These are phyloP conservation scores for Triticum monococcum DNA, from an alignment of 176 grass and related monocot genomes.

Conservation along the genomic window DNA sequence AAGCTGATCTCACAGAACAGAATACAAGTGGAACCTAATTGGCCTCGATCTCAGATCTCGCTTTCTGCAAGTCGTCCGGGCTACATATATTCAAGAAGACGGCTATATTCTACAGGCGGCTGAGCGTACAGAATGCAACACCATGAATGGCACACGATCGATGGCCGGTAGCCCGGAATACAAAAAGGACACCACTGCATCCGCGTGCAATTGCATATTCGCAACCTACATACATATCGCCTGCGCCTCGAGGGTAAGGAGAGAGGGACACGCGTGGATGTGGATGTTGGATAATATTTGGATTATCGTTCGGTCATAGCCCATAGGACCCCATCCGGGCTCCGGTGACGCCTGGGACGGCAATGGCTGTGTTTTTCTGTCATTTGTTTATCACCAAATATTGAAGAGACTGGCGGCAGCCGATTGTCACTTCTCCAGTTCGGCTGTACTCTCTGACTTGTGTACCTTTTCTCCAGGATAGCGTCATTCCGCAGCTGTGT, in stretches of 20 bases:
- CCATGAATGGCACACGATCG: background rate
- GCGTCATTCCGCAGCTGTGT: background rate
- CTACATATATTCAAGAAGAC: background rate
- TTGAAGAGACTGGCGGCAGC: background rate
- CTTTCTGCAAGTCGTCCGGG: conserved; percentile 16
- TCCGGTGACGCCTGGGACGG: conserved; percentile 31
- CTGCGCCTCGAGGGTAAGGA: background rate
- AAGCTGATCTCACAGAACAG: background rate
- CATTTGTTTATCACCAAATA: background rate
- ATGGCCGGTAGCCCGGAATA: background rate
- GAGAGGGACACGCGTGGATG: background rate
- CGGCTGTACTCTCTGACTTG: background rate
- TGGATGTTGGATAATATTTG: conserved; percentile 1
- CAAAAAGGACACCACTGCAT: background rate
- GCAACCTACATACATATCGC: background rate
- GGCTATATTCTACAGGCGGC: conserved; percentile 22
- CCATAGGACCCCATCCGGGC: background rate
- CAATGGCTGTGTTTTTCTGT: background rate
- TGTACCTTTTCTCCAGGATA: background rate
- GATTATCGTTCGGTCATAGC: conserved; percentile 12
- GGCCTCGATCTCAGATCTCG: background rate
- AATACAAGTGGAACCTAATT: background rate
- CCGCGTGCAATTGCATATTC: background rate
- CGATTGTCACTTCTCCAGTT: conserved; percentile 20
- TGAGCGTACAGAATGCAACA: background rate